A percentile compares a stretch with the other conserved stretches of the same genome.
These are phyloP conservation scores for Colletotrichum limetticola DNA, from an alignment of 2,329 filamentous ascomycete species.

Conservation along the genomic window DNA sequence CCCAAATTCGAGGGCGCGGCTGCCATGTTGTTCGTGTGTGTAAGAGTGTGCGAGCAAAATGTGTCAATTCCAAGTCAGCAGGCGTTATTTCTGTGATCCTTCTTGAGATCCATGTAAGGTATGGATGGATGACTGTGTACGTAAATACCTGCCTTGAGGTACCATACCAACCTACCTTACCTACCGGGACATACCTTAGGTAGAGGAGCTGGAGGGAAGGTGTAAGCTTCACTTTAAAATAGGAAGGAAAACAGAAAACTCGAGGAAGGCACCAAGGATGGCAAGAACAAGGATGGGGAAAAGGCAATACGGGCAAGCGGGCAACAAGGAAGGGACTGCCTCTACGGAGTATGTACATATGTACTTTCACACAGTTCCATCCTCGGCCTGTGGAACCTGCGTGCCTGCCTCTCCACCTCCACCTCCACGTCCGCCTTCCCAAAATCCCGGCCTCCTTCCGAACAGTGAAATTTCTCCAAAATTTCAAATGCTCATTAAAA, in stretches of 20 bases:
- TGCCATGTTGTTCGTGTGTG: neutral
- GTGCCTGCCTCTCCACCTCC: neutral
- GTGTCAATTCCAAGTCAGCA: neutral
- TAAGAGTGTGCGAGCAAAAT: neutral
- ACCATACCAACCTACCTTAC: neutral
- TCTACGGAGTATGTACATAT: no score
- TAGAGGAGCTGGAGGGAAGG: neutral
- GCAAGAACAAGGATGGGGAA: neutral
- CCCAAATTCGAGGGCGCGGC: neutral
- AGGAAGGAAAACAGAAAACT: no score
- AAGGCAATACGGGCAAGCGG: neutral
- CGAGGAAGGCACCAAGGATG: neutral
- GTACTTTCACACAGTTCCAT: neutral
- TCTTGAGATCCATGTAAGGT: neutral
- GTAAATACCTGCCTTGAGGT: neutral
- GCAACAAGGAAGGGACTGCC: neutral
- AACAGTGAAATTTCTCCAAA: constrained; percentile 23
- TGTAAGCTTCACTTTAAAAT: neutral
- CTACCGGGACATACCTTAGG: neutral
- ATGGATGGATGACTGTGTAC: neutral
- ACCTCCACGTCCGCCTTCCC: neutral
- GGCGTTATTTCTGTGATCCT: neutral
- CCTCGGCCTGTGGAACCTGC: neutral
- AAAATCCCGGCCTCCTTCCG: neutral
- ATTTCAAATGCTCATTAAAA: neutral